Conservation (phyloP, 352 stramenopile genomes). For the Phytophthora podocarpi region DNA sequence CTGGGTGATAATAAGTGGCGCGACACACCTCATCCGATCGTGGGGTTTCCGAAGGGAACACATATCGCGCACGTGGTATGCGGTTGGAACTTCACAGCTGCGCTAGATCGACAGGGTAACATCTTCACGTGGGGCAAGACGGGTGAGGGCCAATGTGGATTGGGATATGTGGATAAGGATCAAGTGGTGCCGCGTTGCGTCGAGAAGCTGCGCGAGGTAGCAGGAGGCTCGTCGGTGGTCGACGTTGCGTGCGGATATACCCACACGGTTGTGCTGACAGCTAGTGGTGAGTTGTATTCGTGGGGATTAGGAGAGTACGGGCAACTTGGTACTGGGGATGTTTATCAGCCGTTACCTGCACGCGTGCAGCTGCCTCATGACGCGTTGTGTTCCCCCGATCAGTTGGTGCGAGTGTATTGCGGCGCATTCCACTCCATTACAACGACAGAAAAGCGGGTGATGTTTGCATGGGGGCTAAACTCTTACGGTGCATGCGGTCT, state of each 20-base stretch:
- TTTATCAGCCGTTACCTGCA: slow-evolving; percentile 81
- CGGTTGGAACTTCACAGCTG: slow-evolving; percentile 85
- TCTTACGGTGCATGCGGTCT: slow-evolving; percentile 81
- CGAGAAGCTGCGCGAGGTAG: slow-evolving; percentile 46
- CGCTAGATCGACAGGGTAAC: slow-evolving; percentile 48
- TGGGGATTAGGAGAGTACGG: slow-evolving; percentile 92
- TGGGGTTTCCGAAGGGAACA: slow-evolving; percentile 43
- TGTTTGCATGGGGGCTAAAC: slow-evolving; percentile 86
- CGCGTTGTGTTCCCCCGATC: slow-evolving; percentile 53
- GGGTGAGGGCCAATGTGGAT: slow-evolving; percentile 84
- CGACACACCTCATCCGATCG: slow-evolving; percentile 67
- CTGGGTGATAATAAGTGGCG: slow-evolving; percentile 80
- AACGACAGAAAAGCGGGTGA: slow-evolving; percentile 60
- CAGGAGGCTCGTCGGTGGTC: slow-evolving; percentile 38
- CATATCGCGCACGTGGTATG: slow-evolving; percentile 62
- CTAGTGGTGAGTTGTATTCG: slow-evolving; percentile 81
- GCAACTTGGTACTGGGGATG: slow-evolving; percentile 85
- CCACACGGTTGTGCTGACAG: slow-evolving; percentile 85
- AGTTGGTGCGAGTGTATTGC: slow-evolving; percentile 65
- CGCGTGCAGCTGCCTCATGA: slow-evolving; percentile 53
- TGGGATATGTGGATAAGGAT: slow-evolving; percentile 83
- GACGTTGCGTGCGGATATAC: slow-evolving; percentile 87
- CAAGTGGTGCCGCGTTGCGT: slow-evolving; percentile 67
- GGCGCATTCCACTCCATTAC: slow-evolving; percentile 83
- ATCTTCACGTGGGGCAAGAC: slow-evolving; percentile 91